These are phyloP conservation scores for Irpex sp. DNA, from an alignment of 1,284 basidiomycete genomes.

Conservation along the genomic window DNA sequence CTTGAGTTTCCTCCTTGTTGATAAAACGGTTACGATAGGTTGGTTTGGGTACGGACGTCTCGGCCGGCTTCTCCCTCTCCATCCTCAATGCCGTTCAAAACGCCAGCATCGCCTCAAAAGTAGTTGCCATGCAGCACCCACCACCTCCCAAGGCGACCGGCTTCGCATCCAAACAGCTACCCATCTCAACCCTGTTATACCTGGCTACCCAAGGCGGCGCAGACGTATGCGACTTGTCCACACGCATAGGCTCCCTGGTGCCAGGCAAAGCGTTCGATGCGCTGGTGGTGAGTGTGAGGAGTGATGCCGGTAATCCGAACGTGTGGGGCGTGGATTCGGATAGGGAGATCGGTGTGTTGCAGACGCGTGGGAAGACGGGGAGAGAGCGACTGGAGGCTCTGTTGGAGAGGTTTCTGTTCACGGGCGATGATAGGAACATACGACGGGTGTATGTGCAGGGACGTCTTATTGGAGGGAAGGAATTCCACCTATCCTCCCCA, in stretches of 20 bases:
- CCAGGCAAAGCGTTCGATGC: constrained; percentile 91
- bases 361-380: constrained; percentile 13
- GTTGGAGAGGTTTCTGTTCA: constrained; percentile 74
- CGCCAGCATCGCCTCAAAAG: constrained; percentile 81
- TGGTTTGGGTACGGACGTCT: constrained; percentile 87
- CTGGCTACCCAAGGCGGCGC: constrained; percentile 93
- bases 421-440: constrained; percentile 88
- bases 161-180: constrained; percentile 63
- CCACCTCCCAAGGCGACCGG: constrained; percentile 10
- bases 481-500: constrained; percentile 11
- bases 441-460: constrained; percentile 83
- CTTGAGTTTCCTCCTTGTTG: not conserved
- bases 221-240: constrained; percentile 68
- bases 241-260: constrained; percentile 74
- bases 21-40: constrained; percentile 40
- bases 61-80: constrained; percentile 83
- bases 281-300: constrained; percentile 54
- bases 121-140: constrained; percentile 43
- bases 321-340: constrained; percentile 50
- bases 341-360: constrained; percentile 22
- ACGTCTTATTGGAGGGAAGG: constrained; percentile 65
- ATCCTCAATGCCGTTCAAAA: constrained; percentile 81
- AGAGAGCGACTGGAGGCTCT: constrained; percentile 37
- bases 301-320: constrained; percentile 50
- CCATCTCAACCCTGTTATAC: constrained; percentile 76